Conservation (phyloP, 2,329 filamentous ascomycete species). For the Epichloe amarillans region DNA sequence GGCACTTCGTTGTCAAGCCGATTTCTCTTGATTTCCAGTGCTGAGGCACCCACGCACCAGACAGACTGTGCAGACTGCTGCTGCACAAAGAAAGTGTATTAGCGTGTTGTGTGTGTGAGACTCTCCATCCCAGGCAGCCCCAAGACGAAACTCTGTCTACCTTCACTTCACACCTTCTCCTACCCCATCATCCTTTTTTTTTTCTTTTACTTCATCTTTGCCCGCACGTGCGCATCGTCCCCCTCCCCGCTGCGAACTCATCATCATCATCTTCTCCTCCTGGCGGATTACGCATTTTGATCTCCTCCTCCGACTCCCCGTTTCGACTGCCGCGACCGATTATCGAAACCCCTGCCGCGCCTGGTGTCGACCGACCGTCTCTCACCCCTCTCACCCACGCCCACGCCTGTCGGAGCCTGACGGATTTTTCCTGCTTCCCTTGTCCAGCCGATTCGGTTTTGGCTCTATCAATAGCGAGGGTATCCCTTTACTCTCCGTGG, state of each 20-base stretch:
- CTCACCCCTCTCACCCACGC: constrained; percentile 13
- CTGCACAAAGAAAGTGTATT: not conserved
- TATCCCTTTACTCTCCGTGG: not conserved
- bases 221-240: constrained; percentile 1
- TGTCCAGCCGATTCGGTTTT: constrained; percentile 6
- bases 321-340: constrained; percentile 6
- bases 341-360: constrained; percentile 6
- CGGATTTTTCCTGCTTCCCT: constrained; percentile 9
- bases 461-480: constrained; percentile 18
- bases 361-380: constrained; percentile 5
- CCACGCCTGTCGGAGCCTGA: constrained; percentile 18
- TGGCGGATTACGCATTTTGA: constrained; percentile 5
- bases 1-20: not conserved
- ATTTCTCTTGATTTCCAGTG: constrained; percentile 1
- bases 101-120: not conserved
- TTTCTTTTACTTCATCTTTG: not conserved
- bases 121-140: constrained; percentile 8
- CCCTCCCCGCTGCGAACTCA: not conserved
- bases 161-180: constrained; percentile 6
- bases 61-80: not conserved
- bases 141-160: constrained; percentile 6
- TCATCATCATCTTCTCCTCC: not conserved
- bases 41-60: constrained; percentile 4
- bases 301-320: not conserved
- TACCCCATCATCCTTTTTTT: constrained; percentile 5